Base-by-base conservation (phyloP, 140 eudicot species). In the Ambrosia hybrid region DNA sequence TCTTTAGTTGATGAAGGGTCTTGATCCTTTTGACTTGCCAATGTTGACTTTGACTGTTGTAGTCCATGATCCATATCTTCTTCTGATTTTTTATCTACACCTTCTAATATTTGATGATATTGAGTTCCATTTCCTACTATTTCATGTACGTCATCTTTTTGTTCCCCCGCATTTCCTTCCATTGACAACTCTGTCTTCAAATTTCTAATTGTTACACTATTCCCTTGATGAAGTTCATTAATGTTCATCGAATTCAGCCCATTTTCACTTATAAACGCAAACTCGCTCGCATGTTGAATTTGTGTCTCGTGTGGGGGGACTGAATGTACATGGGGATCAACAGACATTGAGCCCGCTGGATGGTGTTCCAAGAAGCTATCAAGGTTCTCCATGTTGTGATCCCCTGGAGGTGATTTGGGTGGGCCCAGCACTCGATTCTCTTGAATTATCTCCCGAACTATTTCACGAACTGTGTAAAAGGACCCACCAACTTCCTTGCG, bases 401-500 rank as follows among this genome's bases (percentile, higher is more conserved):
- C 86, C 39, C 82, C 91, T 39, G 73, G 51, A 80, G 76, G 65
- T 17, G 76, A 70, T 74, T 84, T 87, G 10, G 93, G 91, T 16
- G 97, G 96, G 76, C 91, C 97, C 76, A 93, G 60, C 49, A 93
- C 97, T 70, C 91, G 84, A 73, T 88, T 93, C 41, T 93, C 98
- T 77, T 93, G 97, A 71, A 93, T 93, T 72, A 93, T 80, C 61
- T 93, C 97, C 37, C 98, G 79, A 49, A 93, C 91, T 52, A 93
- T 84, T 75, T 93, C 98, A 39, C 98, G 87, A 51, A 93, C 96
- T 5, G 86, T 87, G 71, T 93, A 93, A 79, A 84, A 93, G 45
- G 98, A 90, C 67, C 98, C 98, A 34, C 98, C 98, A 75, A 93
- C 97, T 84, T 93, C 97, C 78, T 90, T 93, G 78, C 89, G 97